A percentile compares a stretch with the other conserved stretches of the same genome.
phyloP scores from a whole-genome alignment of 306 rosid species.

The Malus domestica region DNA sequence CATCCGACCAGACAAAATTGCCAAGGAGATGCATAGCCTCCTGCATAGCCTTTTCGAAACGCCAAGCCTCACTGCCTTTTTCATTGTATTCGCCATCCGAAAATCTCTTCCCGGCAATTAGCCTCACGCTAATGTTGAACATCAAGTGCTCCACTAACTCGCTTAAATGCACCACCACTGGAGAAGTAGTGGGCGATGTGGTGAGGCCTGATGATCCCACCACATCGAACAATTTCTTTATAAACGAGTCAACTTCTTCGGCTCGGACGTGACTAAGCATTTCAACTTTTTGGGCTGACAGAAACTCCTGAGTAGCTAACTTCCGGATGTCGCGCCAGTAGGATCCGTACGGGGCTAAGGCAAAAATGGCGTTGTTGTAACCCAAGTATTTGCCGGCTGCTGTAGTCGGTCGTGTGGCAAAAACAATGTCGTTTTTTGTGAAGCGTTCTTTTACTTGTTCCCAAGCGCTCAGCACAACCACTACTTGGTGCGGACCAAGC shows the following conservation, averaged over 20 bases:
- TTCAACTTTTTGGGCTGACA: constrained; percentile 27
- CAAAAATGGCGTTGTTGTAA: constrained; percentile 29
- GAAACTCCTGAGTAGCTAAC: constrained; percentile 23
- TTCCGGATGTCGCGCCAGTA: constrained; percentile 62
- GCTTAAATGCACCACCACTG: constrained; percentile 22
- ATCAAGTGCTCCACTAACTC: constrained; percentile 41
- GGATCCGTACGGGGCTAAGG: constrained; percentile 45
- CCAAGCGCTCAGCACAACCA: constrained; percentile 16
- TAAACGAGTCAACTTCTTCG: constrained; percentile 25
- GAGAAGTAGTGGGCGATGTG: background rate
- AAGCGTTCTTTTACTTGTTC: constrained; percentile 23
- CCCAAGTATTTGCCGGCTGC: constrained; percentile 8
- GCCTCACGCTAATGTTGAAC: constrained; percentile 30
- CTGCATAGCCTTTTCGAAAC: constrained; percentile 27
- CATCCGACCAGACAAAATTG: constrained; percentile 42
- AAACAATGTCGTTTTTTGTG: constrained; percentile 14
- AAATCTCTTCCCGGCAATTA: constrained; percentile 49
- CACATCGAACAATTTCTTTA: constrained; percentile 22
- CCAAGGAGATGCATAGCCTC: constrained; percentile 42
- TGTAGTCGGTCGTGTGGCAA: constrained; percentile 21
- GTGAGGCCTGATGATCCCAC: no score
- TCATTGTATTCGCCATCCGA: background rate
- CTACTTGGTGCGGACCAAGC: constrained; percentile 9
- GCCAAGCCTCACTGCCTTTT: constrained; percentile 29
- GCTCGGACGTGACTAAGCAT: constrained; percentile 30